Base-by-base conservation (phyloP, 108 stramenopile genomes). In the Cyclotella cryptica region DNA sequence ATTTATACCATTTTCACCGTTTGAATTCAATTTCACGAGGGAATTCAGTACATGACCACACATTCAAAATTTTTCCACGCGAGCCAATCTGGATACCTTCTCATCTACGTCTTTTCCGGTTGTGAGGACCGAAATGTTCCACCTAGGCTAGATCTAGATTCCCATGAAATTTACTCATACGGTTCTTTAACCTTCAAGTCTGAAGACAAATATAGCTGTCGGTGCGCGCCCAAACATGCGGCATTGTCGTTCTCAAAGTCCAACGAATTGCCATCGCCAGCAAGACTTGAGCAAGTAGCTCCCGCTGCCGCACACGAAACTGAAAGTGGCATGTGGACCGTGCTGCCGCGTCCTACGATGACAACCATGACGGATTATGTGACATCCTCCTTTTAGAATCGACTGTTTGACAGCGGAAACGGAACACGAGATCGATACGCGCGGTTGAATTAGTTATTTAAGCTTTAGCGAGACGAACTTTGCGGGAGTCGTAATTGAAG, bases 191-290 rank as follows among this genome's bases (percentile, higher is more conserved):
- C 55, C 55, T 58, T 5, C 55, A 28, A 13, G 21, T 21, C 55
- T 27, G 55, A 58, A 58, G 7, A 58, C 9, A 3, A 28, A 24
- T 21, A 28, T 58, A 28, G 5, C 12, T 1, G 9, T 58, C 3
- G 26, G 26, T 27, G 26, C 26, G 55, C 55, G 55, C 55, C 26
- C 55, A 27, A 13, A 49, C 47, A 49, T 14, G 55, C 13, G 24
- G 55, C 55, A 58, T 58, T 58, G 55, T 58, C 49, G 19, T 19
- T 51, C 49, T 51, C 49, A 19, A 19, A 22, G 57, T 63, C 61
- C 61, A 63, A 63, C 61, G 61, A 63, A 63, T 41, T 63, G 61
- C 61, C 61, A 63, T 63, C 61, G 61, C 61, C 40, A 41, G 39
- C 61, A 18, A 39, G 30, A 41, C 40, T 41, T 19, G 40, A 63